Base-by-base conservation (phyloP, 441 rosid genomes). In the California macrophylla region DNA sequence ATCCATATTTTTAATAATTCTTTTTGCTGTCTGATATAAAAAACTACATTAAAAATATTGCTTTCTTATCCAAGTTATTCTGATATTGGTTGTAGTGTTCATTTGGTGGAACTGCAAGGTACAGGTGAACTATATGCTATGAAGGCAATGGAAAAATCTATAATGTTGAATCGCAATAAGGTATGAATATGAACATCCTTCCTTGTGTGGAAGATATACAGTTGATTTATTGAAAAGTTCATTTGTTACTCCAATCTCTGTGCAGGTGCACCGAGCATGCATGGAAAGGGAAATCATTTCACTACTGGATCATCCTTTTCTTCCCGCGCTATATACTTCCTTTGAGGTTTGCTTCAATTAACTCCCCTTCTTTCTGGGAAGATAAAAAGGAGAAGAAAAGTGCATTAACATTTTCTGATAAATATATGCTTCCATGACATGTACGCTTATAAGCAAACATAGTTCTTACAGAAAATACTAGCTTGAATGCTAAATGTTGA, bases 81-180 rank as follows among this genome's bases (percentile, higher is more conserved):
- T 52, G 60, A 21, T 20, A 52, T 71, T 38, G 69, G 28, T 72
- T 75, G 75, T 77, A 93, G 98, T 72, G 97, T 93, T 66, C 97
- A 93, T 82, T 80, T 93, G 77, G 98, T 93, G 79, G 97, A 93
- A 81, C 84, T 91, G 76, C 77, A 82, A 76, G 91, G 85, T 38
- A 72, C 92, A 3, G 88, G 91, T 67, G 86, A 87, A 79, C 72
- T 88, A 38, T 93, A 78, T 79, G 98, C 98, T 56, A 89, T 91
- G 97, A 93, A 91, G 85, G 97, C 98, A 78, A 93, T 93, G 98
- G 98, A 93, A 72, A 93, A 91, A 83, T 79, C 88, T 54, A 71
- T 83, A 78, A 89, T 93, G 98, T 73, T 93, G 79, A 89, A 84
- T 80, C 96, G 96, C 65, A 91, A 91, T 76, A 93, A 93, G 97